Evolutionary conservation across 2,329 filamentous ascomycete genomes (phyloP).

Genomic region (Diaporthe eres): DNA sequence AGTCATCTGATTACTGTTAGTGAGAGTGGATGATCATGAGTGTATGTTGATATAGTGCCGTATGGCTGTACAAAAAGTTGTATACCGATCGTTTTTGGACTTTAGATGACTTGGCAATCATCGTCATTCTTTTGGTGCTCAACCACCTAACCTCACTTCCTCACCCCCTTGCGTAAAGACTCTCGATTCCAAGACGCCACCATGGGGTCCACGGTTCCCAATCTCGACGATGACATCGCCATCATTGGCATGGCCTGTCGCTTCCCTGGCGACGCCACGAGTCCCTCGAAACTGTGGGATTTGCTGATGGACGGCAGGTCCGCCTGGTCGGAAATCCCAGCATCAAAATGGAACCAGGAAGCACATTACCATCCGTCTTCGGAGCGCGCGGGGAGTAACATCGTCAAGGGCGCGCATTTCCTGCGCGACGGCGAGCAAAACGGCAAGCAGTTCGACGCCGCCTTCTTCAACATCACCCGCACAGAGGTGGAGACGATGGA

Average conservation of each 20-base stretch:
- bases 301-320: slow-evolving; percentile 36
- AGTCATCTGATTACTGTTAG: slow-evolving; percentile 4
- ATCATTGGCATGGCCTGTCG: slow-evolving; percentile 50
- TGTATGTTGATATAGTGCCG: slow-evolving; percentile 31
- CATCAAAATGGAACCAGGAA: slow-evolving; percentile 31
- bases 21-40: background rate
- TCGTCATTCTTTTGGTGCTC: slow-evolving; percentile 16
- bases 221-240: slow-evolving; percentile 20
- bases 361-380: slow-evolving; percentile 35
- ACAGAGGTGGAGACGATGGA: slow-evolving; percentile 38
- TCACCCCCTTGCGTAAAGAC: slow-evolving; percentile 2
- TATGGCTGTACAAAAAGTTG: background rate
- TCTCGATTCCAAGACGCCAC: background rate
- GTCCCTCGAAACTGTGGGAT: slow-evolving; percentile 54
- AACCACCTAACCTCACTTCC: slow-evolving; percentile 18
- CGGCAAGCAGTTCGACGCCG: slow-evolving; percentile 37
- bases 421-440: slow-evolving; percentile 38
- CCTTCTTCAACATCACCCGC: slow-evolving; percentile 39
- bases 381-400: slow-evolving; percentile 31
- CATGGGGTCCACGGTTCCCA: slow-evolving; percentile 34
- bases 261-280: slow-evolving; percentile 53
- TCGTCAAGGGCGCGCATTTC: slow-evolving; percentile 36
- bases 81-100: background rate
- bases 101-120: slow-evolving; percentile 6
- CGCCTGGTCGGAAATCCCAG: slow-evolving; percentile 32